Conservation (phyloP, 202 grass and related monocot species). For the Bolboschoenoplectus hybrid region DNA sequence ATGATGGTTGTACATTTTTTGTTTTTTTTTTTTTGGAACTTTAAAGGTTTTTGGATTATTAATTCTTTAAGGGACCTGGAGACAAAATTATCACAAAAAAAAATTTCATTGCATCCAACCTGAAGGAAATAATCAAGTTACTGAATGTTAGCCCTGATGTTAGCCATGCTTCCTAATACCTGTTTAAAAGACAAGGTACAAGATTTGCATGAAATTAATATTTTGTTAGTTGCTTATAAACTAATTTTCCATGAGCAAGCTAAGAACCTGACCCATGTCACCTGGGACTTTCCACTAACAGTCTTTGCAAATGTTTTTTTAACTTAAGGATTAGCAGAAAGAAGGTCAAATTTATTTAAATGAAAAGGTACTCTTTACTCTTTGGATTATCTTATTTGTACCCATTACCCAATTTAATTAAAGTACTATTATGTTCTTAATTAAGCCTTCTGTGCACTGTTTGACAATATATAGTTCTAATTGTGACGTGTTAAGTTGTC, state of each 20-base stretch:
- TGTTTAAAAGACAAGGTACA: conserved; percentile 9
- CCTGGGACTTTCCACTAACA: not conserved
- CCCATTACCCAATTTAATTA: too few species aligned
- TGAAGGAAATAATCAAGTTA: not conserved
- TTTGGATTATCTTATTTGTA: conserved; percentile 3
- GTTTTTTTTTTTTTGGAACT: not conserved
- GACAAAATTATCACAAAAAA: not conserved
- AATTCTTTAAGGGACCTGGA: not conserved
- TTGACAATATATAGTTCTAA: too few species aligned
- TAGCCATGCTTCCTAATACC: conserved; percentile 8
- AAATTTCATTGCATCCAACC: not conserved
- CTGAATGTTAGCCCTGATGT: not conserved
- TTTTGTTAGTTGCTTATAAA: not conserved
- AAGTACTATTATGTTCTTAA: not conserved
- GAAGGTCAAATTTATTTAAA: not conserved
- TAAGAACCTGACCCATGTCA: conserved; percentile 27
- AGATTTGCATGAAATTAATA: not conserved
- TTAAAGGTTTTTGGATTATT: not conserved
- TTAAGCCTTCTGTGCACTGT: not conserved
- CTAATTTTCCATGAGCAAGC: not conserved
- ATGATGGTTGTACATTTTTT: not conserved
- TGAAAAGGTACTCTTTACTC: not conserved
- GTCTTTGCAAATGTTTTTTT: not conserved
- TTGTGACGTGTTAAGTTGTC: not conserved
- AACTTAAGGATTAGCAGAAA: not conserved